Evolutionary conservation across 805 yeast species (phyloP), one percentile per base, ranked within the genome.

Genomic region (Nakazawaea sp.): DNA sequence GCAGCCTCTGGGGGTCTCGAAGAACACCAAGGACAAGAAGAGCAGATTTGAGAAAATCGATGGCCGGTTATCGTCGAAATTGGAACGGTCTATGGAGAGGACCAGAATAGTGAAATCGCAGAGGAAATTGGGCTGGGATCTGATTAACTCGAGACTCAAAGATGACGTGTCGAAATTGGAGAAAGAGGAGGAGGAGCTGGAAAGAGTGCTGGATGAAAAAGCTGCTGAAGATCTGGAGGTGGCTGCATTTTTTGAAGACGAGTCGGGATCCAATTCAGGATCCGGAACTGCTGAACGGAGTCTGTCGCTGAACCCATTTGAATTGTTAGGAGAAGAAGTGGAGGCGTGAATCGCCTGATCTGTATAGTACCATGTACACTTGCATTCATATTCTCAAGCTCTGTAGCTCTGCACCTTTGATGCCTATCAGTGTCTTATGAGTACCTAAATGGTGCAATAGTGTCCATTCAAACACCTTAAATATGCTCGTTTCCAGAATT

Each of bases 71-170:
- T 68, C 75, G 15, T 68, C 72, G 30, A 82, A 81, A 52, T 79
- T 81, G 28, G 72, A 72, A 45, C 76, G 74, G 46, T 76, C 86
- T 45, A 71, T 78, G 19, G 68, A 69, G 32, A 70, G 86, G 50
- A 79, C 85, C 17, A 78, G 67, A 47, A 72, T 64, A 46, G 76
- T 81, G 20, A 81, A 75, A 47, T 61, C 56, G 16, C 66, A 81
- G 9, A 68, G 92, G 56, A 81, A 80, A 53, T 61, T 84, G 0
- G 80, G 75, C 12, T 82, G 90, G 92, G 88, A 81, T 34, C 61
- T 66, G 30, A 78, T 80, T 38, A 82, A 81, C 51, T 62, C 70
- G 41, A 54, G 56, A 21, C 68, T 77, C 9, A 66, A 53, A 39
- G 55, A 56, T 19, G 46, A 18, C 40, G 55, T 5, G 36, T 52